Evolutionary conservation across 2,329 filamentous ascomycete genomes (phyloP), one percentile per base, ranked within the genome.

Genomic region (Venturiaceae sp.): DNA sequence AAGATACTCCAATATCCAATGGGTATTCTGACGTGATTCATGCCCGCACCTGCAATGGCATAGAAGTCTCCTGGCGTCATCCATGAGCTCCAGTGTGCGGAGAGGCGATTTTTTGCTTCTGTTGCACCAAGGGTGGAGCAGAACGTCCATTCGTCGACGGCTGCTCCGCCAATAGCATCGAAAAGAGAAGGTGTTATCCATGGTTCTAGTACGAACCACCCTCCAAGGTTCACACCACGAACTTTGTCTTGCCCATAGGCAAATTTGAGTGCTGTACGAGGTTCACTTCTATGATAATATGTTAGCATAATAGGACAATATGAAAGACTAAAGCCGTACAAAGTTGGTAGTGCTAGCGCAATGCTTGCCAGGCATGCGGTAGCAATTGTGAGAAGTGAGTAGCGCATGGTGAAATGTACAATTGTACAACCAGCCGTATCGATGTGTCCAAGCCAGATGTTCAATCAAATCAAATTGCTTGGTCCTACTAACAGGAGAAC

Each of bases 181-280:
- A 99, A 99, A 28, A 96, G 80, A 0, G 92, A 96, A 0, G 94
- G 94, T 5, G 90, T 92, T 69, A 99, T 97, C 70, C 95, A 96
- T 0, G 94, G 94, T 68, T 99, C 94, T 11, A 99, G 75, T 2
- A 87, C 88, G 1, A 99, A 81, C 82, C 94, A 99, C 13, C 94
- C 94, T 55, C 94, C 94, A 1, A 97, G 71, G 66, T 96, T 97
- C 34, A 97, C 89, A 1, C 94, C 94, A 6, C 92, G 84, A 23
- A 95, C 90, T 2, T 92, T 91, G 57, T 80, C 84, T 23, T 82
- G 83, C 2, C 84, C 82, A 68, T 81, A 92, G 64, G 79, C 69
- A 63, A 84, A 84, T 34, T 75, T 69, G 34, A 55, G 36, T 26
- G 19, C 47, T 23, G 32, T 30, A 30, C 16, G n/a, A 53, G 52